A percentile compares a stretch with the other conserved stretches of the same genome.
phyloP scores from a whole-genome alignment of 352 stramenopile genomes.

The Hyphochytrium catenoides region DNA sequence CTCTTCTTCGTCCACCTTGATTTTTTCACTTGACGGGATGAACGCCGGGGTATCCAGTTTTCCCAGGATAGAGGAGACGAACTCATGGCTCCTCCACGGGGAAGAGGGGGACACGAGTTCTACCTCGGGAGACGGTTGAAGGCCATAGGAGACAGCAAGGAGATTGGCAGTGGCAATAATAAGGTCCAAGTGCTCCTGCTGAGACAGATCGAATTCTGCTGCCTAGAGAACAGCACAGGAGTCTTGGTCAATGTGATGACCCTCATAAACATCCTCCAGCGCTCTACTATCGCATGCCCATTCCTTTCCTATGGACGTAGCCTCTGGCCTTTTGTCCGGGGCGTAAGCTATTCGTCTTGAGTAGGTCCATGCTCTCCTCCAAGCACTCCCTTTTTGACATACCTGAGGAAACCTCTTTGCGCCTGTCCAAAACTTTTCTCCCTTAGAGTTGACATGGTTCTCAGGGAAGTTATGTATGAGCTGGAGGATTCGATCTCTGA shows the following conservation, averaged over 20 bases:
- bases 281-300: no score
- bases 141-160: conserved; percentile 39
- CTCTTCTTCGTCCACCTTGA: conserved; percentile 33
- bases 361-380: no score
- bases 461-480: conserved; percentile 55
- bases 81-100: conserved; percentile 59
- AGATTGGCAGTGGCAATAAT: conserved; percentile 48
- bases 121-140: conserved; percentile 33
- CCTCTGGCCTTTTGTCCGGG: no score
- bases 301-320: no score
- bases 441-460: conserved; percentile 47
- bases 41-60: no score
- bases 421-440: conserved; percentile 54
- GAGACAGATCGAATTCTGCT: conserved; percentile 25
- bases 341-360: no score
- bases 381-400: no score
- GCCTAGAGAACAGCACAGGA: no score
- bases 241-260: no score
- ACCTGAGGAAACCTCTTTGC: conserved; percentile 52
- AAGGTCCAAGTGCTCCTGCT: conserved; percentile 44
- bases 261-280: no score
- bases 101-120: conserved; percentile 50
- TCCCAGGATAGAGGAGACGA: no score
- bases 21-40: conserved; percentile 45
- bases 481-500: conserved; percentile 67